Percentiles rank a stretch among this genome's conserved stretches.
These are phyloP conservation scores for Aspergillus taichungensis DNA, from an alignment of 495 filamentous ascomycete genomes.

Conservation along the genomic window DNA sequence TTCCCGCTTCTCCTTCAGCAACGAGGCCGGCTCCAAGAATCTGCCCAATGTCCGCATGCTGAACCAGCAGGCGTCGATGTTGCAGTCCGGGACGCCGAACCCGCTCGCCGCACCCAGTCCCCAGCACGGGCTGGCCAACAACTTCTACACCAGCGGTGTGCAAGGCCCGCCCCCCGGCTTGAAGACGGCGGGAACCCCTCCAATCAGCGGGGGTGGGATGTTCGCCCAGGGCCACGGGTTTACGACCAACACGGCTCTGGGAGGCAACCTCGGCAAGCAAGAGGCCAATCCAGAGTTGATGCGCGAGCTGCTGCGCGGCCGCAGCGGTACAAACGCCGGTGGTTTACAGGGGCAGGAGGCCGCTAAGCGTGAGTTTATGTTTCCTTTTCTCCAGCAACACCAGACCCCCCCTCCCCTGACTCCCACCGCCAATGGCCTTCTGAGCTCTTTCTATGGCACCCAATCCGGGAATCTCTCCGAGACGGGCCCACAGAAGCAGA, in stretches of 20 bases:
- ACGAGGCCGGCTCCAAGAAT: slow-evolving; percentile 72
- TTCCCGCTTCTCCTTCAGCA: slow-evolving; percentile 83
- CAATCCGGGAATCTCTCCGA: slow-evolving; percentile 78
- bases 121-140: slow-evolving; percentile 34
- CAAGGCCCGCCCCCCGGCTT: slow-evolving; percentile 91
- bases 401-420: slow-evolving; percentile 79
- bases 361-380: slow-evolving; percentile 90
- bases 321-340: slow-evolving; percentile 47
- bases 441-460: slow-evolving; percentile 82
- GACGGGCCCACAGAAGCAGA: slow-evolving; percentile 81
- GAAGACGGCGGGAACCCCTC: slow-evolving; percentile 88
- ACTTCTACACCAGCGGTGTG: slow-evolving; percentile 51
- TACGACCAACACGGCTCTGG: slow-evolving; percentile 56
- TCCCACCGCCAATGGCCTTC: slow-evolving; percentile 70
- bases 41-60: slow-evolving; percentile 75
- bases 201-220: slow-evolving; percentile 66
- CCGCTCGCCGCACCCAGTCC: slow-evolving; percentile 49
- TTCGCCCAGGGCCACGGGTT: slow-evolving; percentile 75
- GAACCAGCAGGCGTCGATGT: slow-evolving; percentile 82
- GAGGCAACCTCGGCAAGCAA: slow-evolving; percentile 55
- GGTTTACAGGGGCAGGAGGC: slow-evolving; percentile 62
- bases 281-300: slow-evolving; percentile 70
- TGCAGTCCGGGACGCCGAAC: slow-evolving; percentile 60
- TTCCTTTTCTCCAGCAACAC: slow-evolving; percentile 78
- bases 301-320: slow-evolving; percentile 62